Percentiles rank a stretch among this genome's conserved stretches.
Evolutionary conservation across 1,139 yeast genomes (phyloP).

Genomic region (Taphrina wiesneri): DNA sequence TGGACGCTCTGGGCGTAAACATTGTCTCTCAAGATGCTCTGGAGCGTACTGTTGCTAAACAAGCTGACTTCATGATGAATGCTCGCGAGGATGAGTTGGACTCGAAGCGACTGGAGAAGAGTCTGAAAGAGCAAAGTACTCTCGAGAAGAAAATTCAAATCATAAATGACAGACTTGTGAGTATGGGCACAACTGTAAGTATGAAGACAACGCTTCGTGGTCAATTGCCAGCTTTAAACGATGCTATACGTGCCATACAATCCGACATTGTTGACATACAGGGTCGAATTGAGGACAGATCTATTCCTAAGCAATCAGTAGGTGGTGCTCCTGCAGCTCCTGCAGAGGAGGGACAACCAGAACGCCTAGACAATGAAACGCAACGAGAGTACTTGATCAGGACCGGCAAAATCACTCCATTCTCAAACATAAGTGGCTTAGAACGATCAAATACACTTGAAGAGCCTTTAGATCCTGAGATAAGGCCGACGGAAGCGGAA

Average conservation of each 20-base stretch:
- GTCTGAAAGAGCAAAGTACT: slow-evolving; percentile 51
- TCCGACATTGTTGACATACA: slow-evolving; percentile 69
- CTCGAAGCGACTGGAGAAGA: slow-evolving; percentile 67
- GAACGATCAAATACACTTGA: slow-evolving; percentile 37
- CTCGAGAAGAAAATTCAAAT: slow-evolving; percentile 49
- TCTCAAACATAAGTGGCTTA: slow-evolving; percentile 61
- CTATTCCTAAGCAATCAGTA: slow-evolving; percentile 36
- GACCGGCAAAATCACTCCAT: slow-evolving; percentile 92
- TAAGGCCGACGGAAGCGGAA: slow-evolving; percentile 10
- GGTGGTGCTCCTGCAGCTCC: slow-evolving; percentile 33
- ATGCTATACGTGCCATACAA: slow-evolving; percentile 51
- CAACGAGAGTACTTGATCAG: slow-evolving; percentile 78
- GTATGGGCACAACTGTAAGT: slow-evolving; percentile 65
- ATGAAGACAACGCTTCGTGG: slow-evolving; percentile 58
- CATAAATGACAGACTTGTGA: slow-evolving; percentile 54
- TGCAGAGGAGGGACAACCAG: slow-evolving; percentile 42
- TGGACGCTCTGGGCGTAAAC: slow-evolving; percentile 49
- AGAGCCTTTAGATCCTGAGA: slow-evolving; percentile 4
- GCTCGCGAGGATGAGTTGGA: slow-evolving; percentile 73
- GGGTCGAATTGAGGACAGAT: slow-evolving; percentile 51
- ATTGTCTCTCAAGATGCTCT: slow-evolving; percentile 74
- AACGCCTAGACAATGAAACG: slow-evolving; percentile 59
- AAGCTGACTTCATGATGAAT: slow-evolving; percentile 59
- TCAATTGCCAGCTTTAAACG: slow-evolving; percentile 57
- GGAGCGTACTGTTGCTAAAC: slow-evolving; percentile 66